Evolutionary conservation across 768 basidiomycete species (phyloP).

Genomic region (Favolaschia claudopus): DNA sequence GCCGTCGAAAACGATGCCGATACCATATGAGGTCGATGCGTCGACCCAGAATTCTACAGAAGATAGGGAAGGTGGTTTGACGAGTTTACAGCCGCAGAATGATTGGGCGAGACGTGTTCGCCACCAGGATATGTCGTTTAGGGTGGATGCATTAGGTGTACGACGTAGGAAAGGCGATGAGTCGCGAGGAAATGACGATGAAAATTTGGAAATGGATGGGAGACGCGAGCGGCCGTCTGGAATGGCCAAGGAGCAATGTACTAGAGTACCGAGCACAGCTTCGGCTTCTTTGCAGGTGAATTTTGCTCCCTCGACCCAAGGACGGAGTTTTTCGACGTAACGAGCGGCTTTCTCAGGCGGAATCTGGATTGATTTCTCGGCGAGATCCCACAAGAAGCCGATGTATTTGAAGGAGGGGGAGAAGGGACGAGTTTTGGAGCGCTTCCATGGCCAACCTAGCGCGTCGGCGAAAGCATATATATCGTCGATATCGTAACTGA

Average conservation of each 20-base stretch:
- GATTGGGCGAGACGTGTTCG: neutral
- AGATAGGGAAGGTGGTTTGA: constrained; percentile 24
- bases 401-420: too few species aligned
- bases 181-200: constrained; percentile 27
- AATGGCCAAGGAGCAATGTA: constrained; percentile 42
- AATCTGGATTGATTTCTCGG: too few species aligned
- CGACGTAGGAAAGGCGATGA: constrained; percentile 19
- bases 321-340: constrained; percentile 34
- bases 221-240: constrained; percentile 38
- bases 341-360: too few species aligned
- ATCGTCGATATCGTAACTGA: constrained; percentile 25
- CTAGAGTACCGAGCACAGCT: constrained; percentile 40
- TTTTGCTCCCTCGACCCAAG: constrained; percentile 21
- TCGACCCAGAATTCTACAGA: too few species aligned
- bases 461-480: constrained; percentile 30
- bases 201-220: constrained; percentile 36
- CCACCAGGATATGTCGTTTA: constrained; percentile 39
- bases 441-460: constrained; percentile 48
- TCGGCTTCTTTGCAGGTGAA: constrained; percentile 31
- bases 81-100: constrained; percentile 22
- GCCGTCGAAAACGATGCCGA: too few species aligned
- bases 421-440: too few species aligned
- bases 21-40: too few species aligned
- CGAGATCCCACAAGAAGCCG: too few species aligned
- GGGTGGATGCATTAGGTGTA: constrained; percentile 16